Conservation (phyloP, 176 grass and related monocot species). For the Paspalum vaginatum region DNA sequence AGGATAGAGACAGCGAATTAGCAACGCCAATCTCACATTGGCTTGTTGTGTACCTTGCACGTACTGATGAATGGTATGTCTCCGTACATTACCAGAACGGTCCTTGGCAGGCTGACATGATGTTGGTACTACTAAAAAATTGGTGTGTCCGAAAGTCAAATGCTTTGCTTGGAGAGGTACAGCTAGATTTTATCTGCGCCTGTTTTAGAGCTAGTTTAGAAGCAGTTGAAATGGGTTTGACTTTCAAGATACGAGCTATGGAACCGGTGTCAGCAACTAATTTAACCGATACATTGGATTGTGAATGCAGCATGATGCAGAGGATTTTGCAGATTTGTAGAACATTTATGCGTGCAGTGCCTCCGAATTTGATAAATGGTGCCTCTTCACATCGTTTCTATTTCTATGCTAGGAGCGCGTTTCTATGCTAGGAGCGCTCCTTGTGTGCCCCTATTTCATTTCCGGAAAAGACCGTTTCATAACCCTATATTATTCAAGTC, state of each 20-base stretch:
- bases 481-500: too few relatives aligned
- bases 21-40: not conserved
- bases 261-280: not conserved
- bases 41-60: not conserved
- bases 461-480: too few relatives aligned
- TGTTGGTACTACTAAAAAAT: conserved; percentile 11
- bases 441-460: not conserved
- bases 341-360: not conserved
- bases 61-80: not conserved
- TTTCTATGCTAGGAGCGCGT: too few relatives aligned
- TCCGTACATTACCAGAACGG: not conserved
- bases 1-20: not conserved
- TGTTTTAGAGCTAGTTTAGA: not conserved
- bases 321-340: not conserved
- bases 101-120: not conserved
- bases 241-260: not conserved
- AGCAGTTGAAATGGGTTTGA: not conserved
- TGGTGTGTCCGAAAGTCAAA: conserved; percentile 21
- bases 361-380: not conserved
- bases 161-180: conserved; percentile 5
- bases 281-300: not conserved
- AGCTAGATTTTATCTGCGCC: not conserved
- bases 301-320: not conserved
- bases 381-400: not conserved
- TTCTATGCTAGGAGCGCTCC: not conserved